Base-by-base conservation (phyloP, 2,329 filamentous ascomycete genomes). In the Cladobotryum protrusum region DNA sequence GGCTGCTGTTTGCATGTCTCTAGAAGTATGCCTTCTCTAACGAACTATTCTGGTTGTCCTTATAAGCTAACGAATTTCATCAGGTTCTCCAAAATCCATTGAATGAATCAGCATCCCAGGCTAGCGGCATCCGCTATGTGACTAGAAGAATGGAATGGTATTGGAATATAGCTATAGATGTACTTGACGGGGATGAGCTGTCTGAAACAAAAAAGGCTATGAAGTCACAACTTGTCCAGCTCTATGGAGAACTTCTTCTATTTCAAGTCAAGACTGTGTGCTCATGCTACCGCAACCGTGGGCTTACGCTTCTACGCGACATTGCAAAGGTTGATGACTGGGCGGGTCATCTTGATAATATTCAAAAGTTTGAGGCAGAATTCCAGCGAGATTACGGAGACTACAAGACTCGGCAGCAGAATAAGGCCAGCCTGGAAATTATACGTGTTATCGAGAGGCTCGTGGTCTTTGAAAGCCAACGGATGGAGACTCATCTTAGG, bases 211-310 rank as follows among this genome's bases (percentile, higher is more conserved):
- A 15, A 8, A 17, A 2, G 48, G 42, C 63, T 17, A 50, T 65
- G 40, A 48, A 57, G 9, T 45, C 43, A 5, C 57, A 29, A 8
- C 24, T 72, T 20, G 47, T 64, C 20, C 34, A 63, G 19, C 63
- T 73, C 17, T 73, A 72, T 53, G 56, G 64, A 45, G 60, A 57
- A 49, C 61, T 73, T 29, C 62, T 73, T 18, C 43, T 56, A 3
- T 72, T 69, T 54, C 62, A 67, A 54, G 70, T 72, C 50, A 69
- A 68, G 56, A 72, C 67, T 48, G 57, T 69, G 36, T 67, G 59
- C 48, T 62, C 57, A 11, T 71, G 65, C 55, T 63, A 67, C 52
- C 60, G 61, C 9, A 58, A 63, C 29, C 60, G 55, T 39, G 43
- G 53, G 13, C 13, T 56, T 7, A 58, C 55, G 14, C 59, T 69